A percentile compares a stretch with the other conserved stretches of the same genome.
phyloP scores from a whole-genome alignment of 257 asterid species.

The Plantago ovata region DNA sequence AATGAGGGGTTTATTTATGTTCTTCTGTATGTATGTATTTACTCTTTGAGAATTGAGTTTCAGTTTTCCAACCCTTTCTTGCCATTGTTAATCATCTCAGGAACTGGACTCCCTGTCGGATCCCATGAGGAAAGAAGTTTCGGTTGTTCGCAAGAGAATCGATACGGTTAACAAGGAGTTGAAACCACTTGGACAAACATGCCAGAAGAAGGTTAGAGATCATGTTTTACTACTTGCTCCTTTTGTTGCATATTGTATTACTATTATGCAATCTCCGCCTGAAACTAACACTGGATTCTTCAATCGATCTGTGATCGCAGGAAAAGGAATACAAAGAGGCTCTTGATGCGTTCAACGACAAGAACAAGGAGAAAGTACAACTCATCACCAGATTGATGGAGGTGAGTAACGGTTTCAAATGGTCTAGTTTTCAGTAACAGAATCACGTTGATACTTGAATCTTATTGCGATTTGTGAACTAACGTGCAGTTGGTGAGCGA shows the following conservation, averaged over 20 bases:
- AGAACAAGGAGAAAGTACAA: conserved; percentile 95
- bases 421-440: not conserved
- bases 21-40: no score
- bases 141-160: conserved; percentile 70
- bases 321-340: conserved; percentile 97
- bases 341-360: conserved; percentile 90
- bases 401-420: conserved; percentile 42
- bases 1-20: no score
- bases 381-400: conserved; percentile 92
- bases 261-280: not conserved
- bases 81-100: conserved; percentile 35
- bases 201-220: conserved; percentile 86
- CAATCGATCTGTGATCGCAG: conserved; percentile 30
- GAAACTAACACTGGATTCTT: not conserved
- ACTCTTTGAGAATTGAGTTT: no score
- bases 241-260: not conserved
- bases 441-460: not conserved
- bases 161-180: conserved; percentile 84
- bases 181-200: conserved; percentile 79
- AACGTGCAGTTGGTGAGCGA: conserved; percentile 77
- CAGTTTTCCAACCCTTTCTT: no score
- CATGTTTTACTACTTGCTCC: not conserved
- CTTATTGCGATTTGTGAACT: not conserved
- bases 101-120: conserved; percentile 78
- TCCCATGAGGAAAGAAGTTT: conserved; percentile 92